Evolutionary conservation across 1,139 yeast species (phyloP), one percentile per base, ranked within the genome.

Genomic region (Pneumocystis jirovecii): DNA sequence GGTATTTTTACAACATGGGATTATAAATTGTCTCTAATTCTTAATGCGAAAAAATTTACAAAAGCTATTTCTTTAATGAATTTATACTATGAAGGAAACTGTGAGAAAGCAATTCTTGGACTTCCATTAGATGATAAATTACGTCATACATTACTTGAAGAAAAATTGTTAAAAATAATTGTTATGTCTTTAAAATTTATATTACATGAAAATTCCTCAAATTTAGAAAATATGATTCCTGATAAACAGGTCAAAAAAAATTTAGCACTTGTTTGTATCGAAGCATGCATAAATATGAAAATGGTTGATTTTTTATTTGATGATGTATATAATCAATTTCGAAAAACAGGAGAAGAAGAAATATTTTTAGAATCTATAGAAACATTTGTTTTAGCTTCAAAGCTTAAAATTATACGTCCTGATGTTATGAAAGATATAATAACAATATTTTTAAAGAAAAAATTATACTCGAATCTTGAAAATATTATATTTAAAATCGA

Each of bases 1-100:
- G 95, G 91, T 0, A 77, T 83, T 19, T 74, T 84, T 17, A 78
- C 84, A 4, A 85, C 82, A 70, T 89, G 96, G 96, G 89, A 90
- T 0, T 95, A 87, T 70, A 76, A 81, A 31, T 73, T 85, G 19
- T 76, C 79, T 66, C 80, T 76, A 17, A 73, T 83, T 17, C 76
- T 88, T 68, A 76, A 82, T 10, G 70, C 74, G 5, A 82, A 81
- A 0, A 75, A 80, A 45, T 86, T 84, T 66, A 74, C 81, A 15
- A 76, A 75, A 1, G 93, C 95, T 0, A 77, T 88, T 37, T 74
- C 77, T 4, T 75, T 81, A 12, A 86, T 87, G 0, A 78, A 82
- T 63, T 75, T 76, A 17, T 86, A 81, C 72, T 88, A 83, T 70
- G 72, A 73, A 4, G 82, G 85, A 34, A 74, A 76, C 1, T 81